These are phyloP conservation scores for Nigrospora sphaerica DNA, from an alignment of 2,329 filamentous ascomycete species.

Conservation along the genomic window DNA sequence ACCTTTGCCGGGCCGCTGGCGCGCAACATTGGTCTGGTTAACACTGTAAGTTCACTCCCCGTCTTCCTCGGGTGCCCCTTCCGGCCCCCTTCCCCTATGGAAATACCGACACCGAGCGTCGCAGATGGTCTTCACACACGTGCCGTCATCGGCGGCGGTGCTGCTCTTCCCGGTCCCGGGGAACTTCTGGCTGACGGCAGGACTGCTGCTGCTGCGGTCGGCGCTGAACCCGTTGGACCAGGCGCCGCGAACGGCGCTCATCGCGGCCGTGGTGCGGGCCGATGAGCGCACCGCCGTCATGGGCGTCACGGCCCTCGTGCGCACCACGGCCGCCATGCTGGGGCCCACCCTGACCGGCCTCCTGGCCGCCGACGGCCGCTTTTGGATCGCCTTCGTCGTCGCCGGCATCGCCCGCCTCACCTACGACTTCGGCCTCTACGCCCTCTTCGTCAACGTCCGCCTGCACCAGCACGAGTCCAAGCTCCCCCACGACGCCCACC, in stretches of 20 bases:
- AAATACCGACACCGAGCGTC: slow-evolving; percentile 38
- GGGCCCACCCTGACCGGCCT: slow-evolving; percentile 60
- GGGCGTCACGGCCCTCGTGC: slow-evolving; percentile 63
- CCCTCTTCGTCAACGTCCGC: slow-evolving; percentile 52
- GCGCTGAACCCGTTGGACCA: slow-evolving; percentile 63
- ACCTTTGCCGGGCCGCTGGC: slow-evolving; percentile 47
- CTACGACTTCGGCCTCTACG: slow-evolving; percentile 53
- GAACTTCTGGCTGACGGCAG: slow-evolving; percentile 44
- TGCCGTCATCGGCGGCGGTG: slow-evolving; percentile 61
- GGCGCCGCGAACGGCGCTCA: slow-evolving; percentile 62
- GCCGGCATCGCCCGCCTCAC: slow-evolving; percentile 55
- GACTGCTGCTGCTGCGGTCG: slow-evolving; percentile 55
- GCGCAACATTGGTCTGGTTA: slow-evolving; percentile 53
- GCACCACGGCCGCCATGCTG: slow-evolving; percentile 54
- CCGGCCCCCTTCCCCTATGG: slow-evolving; percentile 10
- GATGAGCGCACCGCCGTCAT: slow-evolving; percentile 65
- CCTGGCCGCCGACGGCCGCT: slow-evolving; percentile 45
- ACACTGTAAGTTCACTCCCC: slow-evolving; percentile 51
- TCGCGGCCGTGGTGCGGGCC: slow-evolving; percentile 57
- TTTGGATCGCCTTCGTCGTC: slow-evolving; percentile 57
- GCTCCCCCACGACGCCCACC: slow-evolving; percentile 5
- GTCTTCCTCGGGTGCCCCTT: slow-evolving; percentile 42
- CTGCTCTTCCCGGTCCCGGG: slow-evolving; percentile 53
- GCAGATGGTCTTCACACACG: slow-evolving; percentile 71
- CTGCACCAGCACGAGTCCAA: slow-evolving; percentile 35